Conservation (phyloP, 176 grass and related monocot species). For the Oryza longistaminata region DNA sequence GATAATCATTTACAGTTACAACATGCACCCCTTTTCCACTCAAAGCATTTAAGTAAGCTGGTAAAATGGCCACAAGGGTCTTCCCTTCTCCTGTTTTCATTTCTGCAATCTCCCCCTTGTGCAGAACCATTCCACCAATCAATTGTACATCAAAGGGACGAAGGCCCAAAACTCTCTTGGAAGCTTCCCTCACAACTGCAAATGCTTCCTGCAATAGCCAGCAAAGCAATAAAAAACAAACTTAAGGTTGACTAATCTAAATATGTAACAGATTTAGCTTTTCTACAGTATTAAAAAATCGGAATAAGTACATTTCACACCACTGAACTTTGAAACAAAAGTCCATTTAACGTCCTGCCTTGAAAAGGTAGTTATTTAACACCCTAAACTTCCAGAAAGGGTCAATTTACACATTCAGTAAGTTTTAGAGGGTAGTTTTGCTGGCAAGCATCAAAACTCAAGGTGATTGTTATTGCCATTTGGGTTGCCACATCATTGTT, state of each 20-base stretch:
- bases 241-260: slow-evolving; percentile 13
- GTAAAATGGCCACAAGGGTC: slow-evolving; percentile 93
- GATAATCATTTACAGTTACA: slow-evolving; percentile 98
- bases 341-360: neutral
- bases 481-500: neutral
- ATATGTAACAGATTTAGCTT: slow-evolving; percentile 8
- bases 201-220: slow-evolving; percentile 79
- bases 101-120: slow-evolving; percentile 95
- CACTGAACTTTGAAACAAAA: neutral
- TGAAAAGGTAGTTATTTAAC: neutral
- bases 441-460: neutral
- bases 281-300: neutral
- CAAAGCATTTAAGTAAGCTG: slow-evolving; percentile 90
- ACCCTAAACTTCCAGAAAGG: neutral
- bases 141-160: slow-evolving; percentile 90
- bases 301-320: neutral
- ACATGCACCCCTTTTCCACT: slow-evolving; percentile 95
- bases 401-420: neutral
- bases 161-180: slow-evolving; percentile 90
- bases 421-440: neutral
- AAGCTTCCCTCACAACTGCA: slow-evolving; percentile 94
- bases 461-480: neutral
- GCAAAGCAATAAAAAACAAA: neutral
- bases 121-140: slow-evolving; percentile 94
- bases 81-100: slow-evolving; percentile 99